These are phyloP conservation scores for Suillus americanus DNA, from an alignment of 768 basidiomycete genomes.

Conservation along the genomic window DNA sequence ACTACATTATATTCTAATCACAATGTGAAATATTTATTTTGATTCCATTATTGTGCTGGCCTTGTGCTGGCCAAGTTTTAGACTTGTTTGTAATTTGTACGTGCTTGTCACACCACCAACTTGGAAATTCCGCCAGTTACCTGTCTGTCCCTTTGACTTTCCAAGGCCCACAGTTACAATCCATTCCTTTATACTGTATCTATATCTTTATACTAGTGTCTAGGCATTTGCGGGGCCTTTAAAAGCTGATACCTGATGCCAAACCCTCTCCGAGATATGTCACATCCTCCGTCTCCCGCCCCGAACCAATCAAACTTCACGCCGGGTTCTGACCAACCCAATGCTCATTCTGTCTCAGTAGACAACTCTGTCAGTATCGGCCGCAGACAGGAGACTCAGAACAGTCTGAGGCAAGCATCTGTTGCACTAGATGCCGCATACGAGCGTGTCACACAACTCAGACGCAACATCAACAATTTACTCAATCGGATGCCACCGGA, in stretches of 20 bases:
- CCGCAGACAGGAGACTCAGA: conserved; percentile 28
- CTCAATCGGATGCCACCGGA: conserved; percentile 40
- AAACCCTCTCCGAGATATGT: neutral
- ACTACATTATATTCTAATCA: neutral
- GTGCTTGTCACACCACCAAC: conserved; percentile 1
- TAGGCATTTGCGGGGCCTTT: neutral
- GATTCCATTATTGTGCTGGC: too few relatives aligned
- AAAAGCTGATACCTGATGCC: neutral
- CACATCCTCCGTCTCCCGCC: conserved; percentile 1
- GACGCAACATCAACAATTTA: conserved; percentile 48
- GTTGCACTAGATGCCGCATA: conserved; percentile 55
- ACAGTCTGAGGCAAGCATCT: conserved; percentile 49
- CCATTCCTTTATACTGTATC: conserved; percentile 1
- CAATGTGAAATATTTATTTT: neutral
- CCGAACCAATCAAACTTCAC: conserved; percentile 4
- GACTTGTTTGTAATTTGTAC: neutral
- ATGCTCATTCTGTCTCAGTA: neutral
- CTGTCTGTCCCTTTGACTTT: neutral
- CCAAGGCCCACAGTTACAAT: neutral
- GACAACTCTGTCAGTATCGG: neutral
- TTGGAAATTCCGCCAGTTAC: neutral
- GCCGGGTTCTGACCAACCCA: neutral
- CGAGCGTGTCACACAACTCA: conserved; percentile 53
- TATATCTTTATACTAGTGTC: neutral
- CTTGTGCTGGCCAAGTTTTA: too few relatives aligned